Base-by-base conservation (phyloP, 176 grass and related monocot genomes). In the Avena insularis region DNA sequence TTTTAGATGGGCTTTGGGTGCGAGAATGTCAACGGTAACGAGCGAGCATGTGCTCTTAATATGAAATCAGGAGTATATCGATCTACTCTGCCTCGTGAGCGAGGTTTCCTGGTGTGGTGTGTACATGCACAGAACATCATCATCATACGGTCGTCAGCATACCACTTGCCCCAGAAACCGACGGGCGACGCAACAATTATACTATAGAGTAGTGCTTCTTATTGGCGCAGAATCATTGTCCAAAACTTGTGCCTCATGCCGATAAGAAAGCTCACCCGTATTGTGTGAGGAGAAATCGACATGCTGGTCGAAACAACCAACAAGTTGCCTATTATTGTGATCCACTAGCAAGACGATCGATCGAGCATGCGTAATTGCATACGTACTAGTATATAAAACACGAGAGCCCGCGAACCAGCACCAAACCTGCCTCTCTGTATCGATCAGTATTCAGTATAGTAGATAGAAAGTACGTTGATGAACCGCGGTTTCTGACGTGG, bases 211-310 rank as follows among this genome's bases (percentile, higher is more conserved):
- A 73, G 16, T 40, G 69, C 70, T 48, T 62, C 60, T 23, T 9
- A 7, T 59, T n/a, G 36, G 8, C n/a, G 36, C 3, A 45, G 36
- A 20, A 47, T 13, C 20, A 23, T 47, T 72, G 70, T 47, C 43
- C 9, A 23, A 47, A 13, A n/a, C 11, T 43, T 21, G 9, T 8
- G 69, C 35, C 67, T 7, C 20, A 9, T 59, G 1, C 33, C 66
- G 67, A 45, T 71, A 71, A 9, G 25, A 69, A 69, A 69, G 65
- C 38, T 33, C 65, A 69, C 65, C 65, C 11, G 48, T 73, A 73
- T 48, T 73, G 20, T 48, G 20, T 20, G 70, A 73, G 1, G 20
- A 8, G 43, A 47, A 72, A 72, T 47, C 45, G 9, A 14, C n/a
- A 8, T 12, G 71, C 12, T 14, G 71, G 7, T 74, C 8, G 5